Percentiles rank a stretch among this genome's conserved stretches.
Evolutionary conservation across 441 rosid genomes (phyloP).

Genomic region (Breynia disticha): DNA sequence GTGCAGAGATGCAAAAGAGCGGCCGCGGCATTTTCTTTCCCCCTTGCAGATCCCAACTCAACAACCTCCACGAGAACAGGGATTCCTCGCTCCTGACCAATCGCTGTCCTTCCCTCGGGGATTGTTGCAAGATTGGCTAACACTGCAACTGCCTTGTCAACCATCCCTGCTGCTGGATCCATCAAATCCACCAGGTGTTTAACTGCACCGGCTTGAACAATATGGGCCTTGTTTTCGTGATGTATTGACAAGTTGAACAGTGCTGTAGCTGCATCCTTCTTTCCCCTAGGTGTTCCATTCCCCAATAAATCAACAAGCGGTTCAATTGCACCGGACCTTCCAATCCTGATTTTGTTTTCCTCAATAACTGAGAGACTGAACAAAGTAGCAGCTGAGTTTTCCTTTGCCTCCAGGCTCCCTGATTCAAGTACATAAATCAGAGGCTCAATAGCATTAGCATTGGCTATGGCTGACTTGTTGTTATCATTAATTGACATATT

Average conservation of each 20-base stretch:
- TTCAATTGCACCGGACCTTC: conserved; percentile 67
- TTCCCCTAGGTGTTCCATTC: conserved; percentile 71
- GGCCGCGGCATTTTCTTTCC: conserved; percentile 92
- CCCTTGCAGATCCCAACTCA: conserved; percentile 87
- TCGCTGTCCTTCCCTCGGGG: conserved; percentile 61
- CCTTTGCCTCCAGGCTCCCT: conserved; percentile 76
- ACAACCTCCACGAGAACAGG: conserved; percentile 81
- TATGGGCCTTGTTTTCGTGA: conserved; percentile 67
- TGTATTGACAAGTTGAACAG: conserved; percentile 67
- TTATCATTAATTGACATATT: conserved; percentile 76
- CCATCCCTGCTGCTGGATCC: conserved; percentile 93
- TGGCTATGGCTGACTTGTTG: conserved; percentile 63
- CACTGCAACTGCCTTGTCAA: conserved; percentile 89
- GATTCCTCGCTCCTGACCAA: conserved; percentile 74
- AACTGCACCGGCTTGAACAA: conserved; percentile 79
- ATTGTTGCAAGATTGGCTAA: conserved; percentile 83
- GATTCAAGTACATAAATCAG: conserved; percentile 67
- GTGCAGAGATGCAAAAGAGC: conserved; percentile 78
- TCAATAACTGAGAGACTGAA: conserved; percentile 75
- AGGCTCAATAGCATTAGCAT: conserved; percentile 65
- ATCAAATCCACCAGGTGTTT: conserved; percentile 74
- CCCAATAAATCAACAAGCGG: conserved; percentile 85
- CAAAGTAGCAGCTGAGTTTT: conserved; percentile 79
- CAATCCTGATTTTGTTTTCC: conserved; percentile 74
- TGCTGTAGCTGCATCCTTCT: conserved; percentile 86